These are phyloP conservation scores for Biscogniauxia sp. DNA, from an alignment of 2,329 filamentous ascomycete species.

Conservation along the genomic window DNA sequence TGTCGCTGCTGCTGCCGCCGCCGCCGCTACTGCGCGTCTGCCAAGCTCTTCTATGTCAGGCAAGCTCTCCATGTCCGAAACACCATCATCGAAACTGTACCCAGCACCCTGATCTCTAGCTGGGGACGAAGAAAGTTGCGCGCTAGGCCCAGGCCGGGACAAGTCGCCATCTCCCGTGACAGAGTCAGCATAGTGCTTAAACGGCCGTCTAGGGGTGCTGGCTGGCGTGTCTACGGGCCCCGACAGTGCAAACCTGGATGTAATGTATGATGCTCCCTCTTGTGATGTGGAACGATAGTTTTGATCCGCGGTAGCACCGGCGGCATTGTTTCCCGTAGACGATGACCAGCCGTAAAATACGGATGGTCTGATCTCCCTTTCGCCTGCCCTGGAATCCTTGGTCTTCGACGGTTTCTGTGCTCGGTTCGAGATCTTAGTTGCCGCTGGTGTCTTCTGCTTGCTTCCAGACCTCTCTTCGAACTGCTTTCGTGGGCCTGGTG, in stretches of 20 bases:
- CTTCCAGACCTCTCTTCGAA: neutral
- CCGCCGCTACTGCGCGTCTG: neutral
- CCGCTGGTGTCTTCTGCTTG: neutral
- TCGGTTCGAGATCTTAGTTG: neutral
- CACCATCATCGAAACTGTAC: neutral
- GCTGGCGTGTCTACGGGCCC: neutral
- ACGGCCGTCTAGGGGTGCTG: neutral
- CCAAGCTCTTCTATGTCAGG: neutral
- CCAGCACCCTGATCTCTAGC: neutral
- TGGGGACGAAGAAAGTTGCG: neutral
- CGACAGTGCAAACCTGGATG: neutral
- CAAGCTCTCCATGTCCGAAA: neutral
- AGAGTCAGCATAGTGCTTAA: neutral
- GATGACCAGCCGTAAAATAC: neutral
- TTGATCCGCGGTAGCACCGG: neutral
- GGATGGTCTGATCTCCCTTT: neutral
- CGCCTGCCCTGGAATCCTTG: neutral
- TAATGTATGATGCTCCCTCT: neutral
- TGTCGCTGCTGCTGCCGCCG: neutral
- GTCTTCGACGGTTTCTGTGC: neutral
- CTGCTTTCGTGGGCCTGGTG: neutral
- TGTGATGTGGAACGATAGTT: neutral
- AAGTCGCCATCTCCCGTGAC: neutral
- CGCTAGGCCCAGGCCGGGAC: neutral
- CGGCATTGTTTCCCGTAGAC: neutral